Evolutionary conservation across 192 early-diverging fungal species (phyloP).

Genomic region (Glomus cerebriforme): DNA sequence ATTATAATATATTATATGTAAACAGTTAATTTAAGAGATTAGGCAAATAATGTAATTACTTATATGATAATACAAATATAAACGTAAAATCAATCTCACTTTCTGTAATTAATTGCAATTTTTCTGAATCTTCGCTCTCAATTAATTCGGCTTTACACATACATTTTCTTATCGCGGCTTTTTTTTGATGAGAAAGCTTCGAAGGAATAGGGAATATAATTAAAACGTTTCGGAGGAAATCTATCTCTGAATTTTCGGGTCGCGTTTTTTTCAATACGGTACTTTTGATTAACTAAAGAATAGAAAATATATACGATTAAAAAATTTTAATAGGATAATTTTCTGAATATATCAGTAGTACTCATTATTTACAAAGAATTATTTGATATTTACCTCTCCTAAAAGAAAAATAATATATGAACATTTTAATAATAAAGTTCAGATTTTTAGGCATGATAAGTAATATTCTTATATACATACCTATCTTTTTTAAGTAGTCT

Average conservation of each 20-base stretch:
- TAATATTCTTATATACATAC: not conserved
- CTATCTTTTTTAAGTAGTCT: conserved; percentile 45
- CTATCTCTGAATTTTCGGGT: not conserved
- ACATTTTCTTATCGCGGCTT: conserved; percentile 53
- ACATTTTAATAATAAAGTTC: too few species aligned
- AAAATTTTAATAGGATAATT: too few species aligned
- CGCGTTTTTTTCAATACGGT: not conserved
- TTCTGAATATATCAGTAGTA: too few species aligned
- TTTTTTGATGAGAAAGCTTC: conserved; percentile 29
- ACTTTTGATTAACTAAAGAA: not conserved
- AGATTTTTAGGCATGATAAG: not conserved
- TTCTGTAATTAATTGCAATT: not conserved
- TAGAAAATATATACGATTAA: not conserved
- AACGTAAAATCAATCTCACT: not conserved
- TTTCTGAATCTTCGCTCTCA: conserved; percentile 12
- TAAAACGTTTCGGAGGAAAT: not conserved
- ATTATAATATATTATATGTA: too few species aligned
- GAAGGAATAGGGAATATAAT: not conserved
- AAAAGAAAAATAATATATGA: not conserved
- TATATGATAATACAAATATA: too few species aligned
- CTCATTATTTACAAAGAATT: not conserved
- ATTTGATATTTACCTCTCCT: not conserved
- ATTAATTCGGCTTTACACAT: conserved; percentile 53
- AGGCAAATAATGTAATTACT: not conserved
- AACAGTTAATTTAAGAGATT: not conserved